Percentiles rank a stretch among this genome's conserved stretches.
Evolutionary conservation across 257 asterid species (phyloP).

Genomic region (Ligustrum vulgare): DNA sequence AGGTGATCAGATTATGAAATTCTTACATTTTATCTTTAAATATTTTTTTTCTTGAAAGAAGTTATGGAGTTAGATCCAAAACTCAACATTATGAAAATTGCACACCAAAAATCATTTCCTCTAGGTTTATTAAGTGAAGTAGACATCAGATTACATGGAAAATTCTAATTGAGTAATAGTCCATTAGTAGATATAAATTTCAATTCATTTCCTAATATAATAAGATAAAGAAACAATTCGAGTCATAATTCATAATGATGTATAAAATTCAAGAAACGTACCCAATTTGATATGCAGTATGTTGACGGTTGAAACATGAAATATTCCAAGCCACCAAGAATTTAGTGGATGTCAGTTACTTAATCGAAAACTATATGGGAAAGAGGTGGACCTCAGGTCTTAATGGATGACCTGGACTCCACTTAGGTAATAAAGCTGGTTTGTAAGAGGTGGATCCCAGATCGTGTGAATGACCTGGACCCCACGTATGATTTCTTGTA

Average conservation of each 20-base stretch:
- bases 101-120: not conserved
- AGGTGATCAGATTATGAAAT: not conserved
- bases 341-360: too few species aligned
- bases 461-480: too few species aligned
- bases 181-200: not conserved
- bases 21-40: not conserved
- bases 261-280: conserved; percentile 31
- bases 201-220: not conserved
- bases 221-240: not conserved
- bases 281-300: conserved; percentile 95
- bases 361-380: too few species aligned
- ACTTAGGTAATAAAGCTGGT: too few species aligned
- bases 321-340: too few species aligned
- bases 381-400: too few species aligned
- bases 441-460: too few species aligned
- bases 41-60: not conserved
- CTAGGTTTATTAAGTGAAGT: not conserved
- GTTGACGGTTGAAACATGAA: too few species aligned
- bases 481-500: too few species aligned
- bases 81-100: not conserved
- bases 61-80: not conserved
- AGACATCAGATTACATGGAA: not conserved
- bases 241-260: not conserved
- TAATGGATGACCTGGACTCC: too few species aligned
- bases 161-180: not conserved